Percentiles rank a stretch among this genome's conserved stretches.
These are phyloP conservation scores for Corniculantispora saksenae DNA, from an alignment of 2,329 filamentous ascomycete species.

Conservation along the genomic window DNA sequence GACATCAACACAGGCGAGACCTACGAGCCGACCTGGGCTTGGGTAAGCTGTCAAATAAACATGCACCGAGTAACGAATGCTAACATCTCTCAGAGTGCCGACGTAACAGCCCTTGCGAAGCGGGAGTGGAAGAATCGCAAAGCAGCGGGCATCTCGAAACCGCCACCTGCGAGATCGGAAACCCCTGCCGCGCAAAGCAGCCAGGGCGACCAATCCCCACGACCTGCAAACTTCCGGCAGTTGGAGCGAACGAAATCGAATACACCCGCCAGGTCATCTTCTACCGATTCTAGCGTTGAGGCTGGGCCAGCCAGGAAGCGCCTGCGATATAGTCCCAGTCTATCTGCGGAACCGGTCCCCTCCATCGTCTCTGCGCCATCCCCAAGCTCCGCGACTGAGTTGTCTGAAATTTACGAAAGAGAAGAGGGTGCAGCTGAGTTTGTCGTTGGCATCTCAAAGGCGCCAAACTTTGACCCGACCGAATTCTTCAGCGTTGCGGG, in stretches of 20 bases:
- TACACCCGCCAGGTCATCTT: not conserved
- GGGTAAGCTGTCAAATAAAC: slow-evolving; percentile 14
- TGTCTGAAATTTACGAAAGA: slow-evolving; percentile 14
- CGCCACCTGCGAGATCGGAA: not conserved
- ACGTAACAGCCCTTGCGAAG: slow-evolving; percentile 34
- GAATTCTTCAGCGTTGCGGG: slow-evolving; percentile 38
- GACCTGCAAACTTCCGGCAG: slow-evolving; percentile 31
- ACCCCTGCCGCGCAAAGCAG: not conserved
- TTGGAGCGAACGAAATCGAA: slow-evolving; percentile 20
- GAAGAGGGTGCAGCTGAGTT: slow-evolving; percentile 21
- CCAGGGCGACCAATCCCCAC: slow-evolving; percentile 30
- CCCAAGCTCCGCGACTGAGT: slow-evolving; percentile 25
- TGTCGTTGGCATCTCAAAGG: slow-evolving; percentile 33
- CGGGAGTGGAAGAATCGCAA: slow-evolving; percentile 37
- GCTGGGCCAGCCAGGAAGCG: slow-evolving; percentile 26
- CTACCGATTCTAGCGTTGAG: not conserved
- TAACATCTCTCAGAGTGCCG: slow-evolving; percentile 25
- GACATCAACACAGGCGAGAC: slow-evolving; percentile 33
- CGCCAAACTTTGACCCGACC: slow-evolving; percentile 34
- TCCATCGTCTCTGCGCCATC: slow-evolving; percentile 33
- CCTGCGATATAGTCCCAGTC: slow-evolving; percentile 25
- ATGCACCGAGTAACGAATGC: not conserved
- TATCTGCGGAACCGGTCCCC: slow-evolving; percentile 33
- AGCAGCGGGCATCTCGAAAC: slow-evolving; percentile 1
- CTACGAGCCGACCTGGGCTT: slow-evolving; percentile 38